Evolutionary conservation across 352 stramenopile species (phyloP).

Genomic region (Phytophthora sojae): DNA sequence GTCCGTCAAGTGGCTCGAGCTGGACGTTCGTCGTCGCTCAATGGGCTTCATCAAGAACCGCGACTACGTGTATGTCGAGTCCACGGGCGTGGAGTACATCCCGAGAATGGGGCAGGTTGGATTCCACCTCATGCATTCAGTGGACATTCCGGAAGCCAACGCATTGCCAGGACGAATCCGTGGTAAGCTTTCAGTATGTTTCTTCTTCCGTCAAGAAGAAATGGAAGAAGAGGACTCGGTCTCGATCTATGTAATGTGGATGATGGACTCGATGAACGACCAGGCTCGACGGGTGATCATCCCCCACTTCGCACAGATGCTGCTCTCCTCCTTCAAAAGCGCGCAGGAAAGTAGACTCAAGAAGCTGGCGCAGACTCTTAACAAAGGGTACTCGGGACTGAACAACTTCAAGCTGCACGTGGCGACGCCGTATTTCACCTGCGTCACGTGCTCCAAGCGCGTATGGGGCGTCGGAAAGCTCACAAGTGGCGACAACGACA

Average conservation of each 20-base stretch:
- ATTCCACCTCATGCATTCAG: slow-evolving; percentile 54
- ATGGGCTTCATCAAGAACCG: slow-evolving; percentile 41
- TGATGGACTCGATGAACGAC: slow-evolving; percentile 35
- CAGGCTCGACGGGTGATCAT: slow-evolving; percentile 20
- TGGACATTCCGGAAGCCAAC: slow-evolving; percentile 29
- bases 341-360: slow-evolving; percentile 31
- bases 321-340: slow-evolving; percentile 29
- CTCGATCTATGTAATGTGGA: slow-evolving; percentile 49
- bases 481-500: slow-evolving; percentile 8
- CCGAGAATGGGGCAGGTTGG: slow-evolving; percentile 42
- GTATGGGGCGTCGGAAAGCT: slow-evolving; percentile 14
- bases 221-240: slow-evolving; percentile 18
- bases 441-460: slow-evolving; percentile 23
- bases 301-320: slow-evolving; percentile 24
- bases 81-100: slow-evolving; percentile 41
- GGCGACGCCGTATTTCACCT: slow-evolving; percentile 15
- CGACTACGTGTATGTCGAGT: slow-evolving; percentile 64
- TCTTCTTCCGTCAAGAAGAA: slow-evolving; percentile 47
- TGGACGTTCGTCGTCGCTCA: slow-evolving; percentile 32
- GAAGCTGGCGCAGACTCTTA: slow-evolving; percentile 26
- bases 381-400: slow-evolving; percentile 23
- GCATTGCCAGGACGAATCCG: slow-evolving; percentile 36
- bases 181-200: slow-evolving; percentile 38
- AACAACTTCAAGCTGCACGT: slow-evolving; percentile 14
- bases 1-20: slow-evolving; percentile 39